phyloP scores from a whole-genome alignment of 495 filamentous ascomycete species.

The Xylaria curta region DNA sequence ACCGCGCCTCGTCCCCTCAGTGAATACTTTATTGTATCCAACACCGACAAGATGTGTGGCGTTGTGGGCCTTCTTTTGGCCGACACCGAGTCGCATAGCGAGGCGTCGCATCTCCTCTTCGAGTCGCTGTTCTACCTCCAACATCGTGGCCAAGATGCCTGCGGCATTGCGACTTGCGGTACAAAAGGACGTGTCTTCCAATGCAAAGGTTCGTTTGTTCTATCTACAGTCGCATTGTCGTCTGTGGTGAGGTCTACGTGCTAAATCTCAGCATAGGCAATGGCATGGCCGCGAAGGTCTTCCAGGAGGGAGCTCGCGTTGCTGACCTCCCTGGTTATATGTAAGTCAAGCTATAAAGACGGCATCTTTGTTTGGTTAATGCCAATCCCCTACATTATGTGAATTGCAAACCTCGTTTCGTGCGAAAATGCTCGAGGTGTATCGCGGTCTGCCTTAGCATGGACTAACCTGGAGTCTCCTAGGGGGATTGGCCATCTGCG shows the following conservation, averaged over 20 bases:
- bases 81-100: constrained; percentile 51
- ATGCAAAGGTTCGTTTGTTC: constrained; percentile 64
- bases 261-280: constrained; percentile 55
- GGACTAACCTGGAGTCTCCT: constrained; percentile 28
- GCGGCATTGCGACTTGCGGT: constrained; percentile 82
- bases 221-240: not conserved
- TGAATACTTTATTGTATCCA: not conserved
- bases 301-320: constrained; percentile 77
- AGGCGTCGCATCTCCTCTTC: constrained; percentile 71
- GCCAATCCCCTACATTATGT: not conserved
- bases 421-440: constrained; percentile 33
- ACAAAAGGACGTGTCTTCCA: constrained; percentile 83
- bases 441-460: too few relatives aligned
- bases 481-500: constrained; percentile 91
- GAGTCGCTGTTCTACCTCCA: constrained; percentile 90
- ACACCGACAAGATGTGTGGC: constrained; percentile 73
- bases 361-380: not conserved
- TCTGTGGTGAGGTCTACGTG: not conserved
- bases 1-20: not conserved
- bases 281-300: constrained; percentile 89
- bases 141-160: constrained; percentile 89
- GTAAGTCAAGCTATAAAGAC: not conserved
- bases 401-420: not conserved
- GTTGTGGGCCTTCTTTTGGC: constrained; percentile 84
- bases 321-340: constrained; percentile 78